A percentile compares a stretch with the other conserved stretches of the same genome.
Evolutionary conservation across 768 basidiomycete genomes (phyloP).

Genomic region (Pisolithus tinctorius): DNA sequence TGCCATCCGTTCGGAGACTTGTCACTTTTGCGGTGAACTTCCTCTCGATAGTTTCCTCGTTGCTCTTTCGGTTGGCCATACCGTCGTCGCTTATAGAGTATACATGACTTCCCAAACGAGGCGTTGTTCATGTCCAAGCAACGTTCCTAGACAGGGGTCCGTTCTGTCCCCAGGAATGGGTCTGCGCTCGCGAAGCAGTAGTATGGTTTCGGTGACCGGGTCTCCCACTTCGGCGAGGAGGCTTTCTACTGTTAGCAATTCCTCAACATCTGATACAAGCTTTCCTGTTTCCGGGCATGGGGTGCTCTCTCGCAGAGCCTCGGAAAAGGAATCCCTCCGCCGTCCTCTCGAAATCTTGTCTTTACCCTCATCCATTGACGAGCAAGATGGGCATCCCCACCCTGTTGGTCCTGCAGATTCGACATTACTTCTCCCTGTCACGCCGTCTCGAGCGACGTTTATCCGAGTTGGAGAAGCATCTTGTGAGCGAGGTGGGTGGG

Average conservation of each 20-base stretch:
- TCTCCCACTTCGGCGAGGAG: constrained; percentile 43
- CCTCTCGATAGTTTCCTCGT: constrained; percentile 60
- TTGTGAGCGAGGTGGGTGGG: constrained; percentile 79
- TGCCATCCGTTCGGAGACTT: constrained; percentile 47
- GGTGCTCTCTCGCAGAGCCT: constrained; percentile 63
- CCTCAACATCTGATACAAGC: constrained; percentile 36
- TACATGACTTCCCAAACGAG: constrained; percentile 51
- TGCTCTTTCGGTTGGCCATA: constrained; percentile 58
- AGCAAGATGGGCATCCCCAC: constrained; percentile 19
- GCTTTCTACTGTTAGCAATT: constrained; percentile 34
- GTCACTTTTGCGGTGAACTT: constrained; percentile 64
- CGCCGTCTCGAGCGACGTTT: constrained; percentile 46
- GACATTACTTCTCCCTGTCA: constrained; percentile 22
- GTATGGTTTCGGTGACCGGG: constrained; percentile 35
- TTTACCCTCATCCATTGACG: constrained; percentile 32
- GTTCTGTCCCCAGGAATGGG: constrained; percentile 40
- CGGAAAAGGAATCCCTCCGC: constrained; percentile 57
- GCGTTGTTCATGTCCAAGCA: constrained; percentile 60
- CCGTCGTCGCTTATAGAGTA: constrained; percentile 59
- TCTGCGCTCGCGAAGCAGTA: constrained; percentile 58
- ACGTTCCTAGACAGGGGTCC: constrained; percentile 37
- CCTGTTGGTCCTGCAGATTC: constrained; percentile 31
- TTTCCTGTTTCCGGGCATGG: constrained; percentile 83
- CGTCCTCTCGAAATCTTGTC: constrained; percentile 39
- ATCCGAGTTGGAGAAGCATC: constrained; percentile 47